Base-by-base conservation (phyloP, 441 rosid genomes). In the Erodium chrysanthum region DNA sequence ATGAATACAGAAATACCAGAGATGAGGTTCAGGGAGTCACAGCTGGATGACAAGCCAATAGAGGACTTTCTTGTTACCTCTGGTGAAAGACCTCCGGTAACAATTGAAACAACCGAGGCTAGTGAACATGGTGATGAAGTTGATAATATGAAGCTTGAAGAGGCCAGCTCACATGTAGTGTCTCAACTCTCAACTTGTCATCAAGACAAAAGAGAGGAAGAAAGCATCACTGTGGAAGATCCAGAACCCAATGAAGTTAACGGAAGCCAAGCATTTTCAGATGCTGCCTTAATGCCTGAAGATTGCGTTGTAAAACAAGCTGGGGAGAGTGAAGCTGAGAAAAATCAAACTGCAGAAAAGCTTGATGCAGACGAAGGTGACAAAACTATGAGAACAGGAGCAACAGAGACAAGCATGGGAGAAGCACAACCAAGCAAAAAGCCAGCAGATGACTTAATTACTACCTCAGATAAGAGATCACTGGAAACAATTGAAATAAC, bases 1-100 rank as follows among this genome's bases (percentile, higher is more conserved):
- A 27, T 42, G 66, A 60, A 12, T 27, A 69, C 67, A 44, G 72
- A 25, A 65, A 12, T 20, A 44, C 50, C 68, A 40, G 68, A 65
- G 35, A 37, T 5, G 15, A 65, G 31, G 54, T 65, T 42, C 18
- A 14, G 68, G 68, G 54, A 35, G 17, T 12, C 22, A 18, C 23
- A 37, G 15, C 7, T 65, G 52, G 27, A 17, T 1, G 67, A 65
- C 67, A 65, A 33, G 67, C 52, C 52, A 18, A 21, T 18, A 65
- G 52, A 20, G 50, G 67, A 21, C 25, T 37, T 17, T 40, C 29
- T 3, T 33, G 20, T 4, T 35, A 10, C 10, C 31, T 40, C 50
- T 5, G 67, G 40, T 17, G 52, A 20, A 22, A 44, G 23, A 44
- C n/a, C 25, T 35, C 17, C 11, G 23, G 33, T 20, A 25, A 25